Percentiles rank a stretch among this genome's conserved stretches.
Evolutionary conservation across 1,139 yeast genomes (phyloP).

Genomic region (Debaryomycetaceae sp.): DNA sequence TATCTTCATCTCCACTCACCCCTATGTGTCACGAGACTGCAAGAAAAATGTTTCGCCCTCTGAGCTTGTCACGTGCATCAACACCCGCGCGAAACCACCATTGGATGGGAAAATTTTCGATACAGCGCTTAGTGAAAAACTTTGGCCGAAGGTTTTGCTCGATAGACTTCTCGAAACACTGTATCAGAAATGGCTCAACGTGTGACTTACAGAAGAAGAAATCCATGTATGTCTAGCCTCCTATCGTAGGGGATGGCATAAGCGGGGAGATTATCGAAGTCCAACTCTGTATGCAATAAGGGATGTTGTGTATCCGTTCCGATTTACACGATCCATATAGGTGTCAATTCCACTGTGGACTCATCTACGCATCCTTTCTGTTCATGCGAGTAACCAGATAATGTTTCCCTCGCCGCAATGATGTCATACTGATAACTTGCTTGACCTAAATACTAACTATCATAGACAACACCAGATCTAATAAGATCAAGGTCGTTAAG

Average conservation of each 20-base stretch:
- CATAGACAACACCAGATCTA: constrained; percentile 95
- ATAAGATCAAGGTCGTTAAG: constrained; percentile 98
- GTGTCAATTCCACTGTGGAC: constrained; percentile 1
- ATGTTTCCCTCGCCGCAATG: constrained; percentile 1
- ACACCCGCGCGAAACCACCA: constrained; percentile 3
- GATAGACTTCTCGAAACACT: constrained; percentile 14
- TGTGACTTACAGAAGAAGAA: constrained; percentile 52
- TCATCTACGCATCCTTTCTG: no score
- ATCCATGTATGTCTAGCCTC: constrained; percentile 38
- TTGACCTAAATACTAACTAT: constrained; percentile 35
- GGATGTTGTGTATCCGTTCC: no score
- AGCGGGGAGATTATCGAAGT: no score
- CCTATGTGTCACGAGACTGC: no score
- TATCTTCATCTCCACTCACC: no score
- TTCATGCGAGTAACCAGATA: no score
- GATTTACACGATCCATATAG: no score
- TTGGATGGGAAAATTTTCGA: constrained; percentile 8
- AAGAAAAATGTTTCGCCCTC: no score
- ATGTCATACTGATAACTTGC: constrained; percentile 1
- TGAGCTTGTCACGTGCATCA: no score
- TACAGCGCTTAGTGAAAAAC: no score
- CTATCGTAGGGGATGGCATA: not conserved
- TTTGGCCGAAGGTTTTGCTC: constrained; percentile 6
- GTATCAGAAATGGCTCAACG: constrained; percentile 45
- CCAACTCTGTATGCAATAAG: no score